A percentile compares a stretch with the other conserved stretches of the same genome.
These are phyloP conservation scores for Penicillium waksmanii DNA, from an alignment of 495 filamentous ascomycete genomes.

Conservation along the genomic window DNA sequence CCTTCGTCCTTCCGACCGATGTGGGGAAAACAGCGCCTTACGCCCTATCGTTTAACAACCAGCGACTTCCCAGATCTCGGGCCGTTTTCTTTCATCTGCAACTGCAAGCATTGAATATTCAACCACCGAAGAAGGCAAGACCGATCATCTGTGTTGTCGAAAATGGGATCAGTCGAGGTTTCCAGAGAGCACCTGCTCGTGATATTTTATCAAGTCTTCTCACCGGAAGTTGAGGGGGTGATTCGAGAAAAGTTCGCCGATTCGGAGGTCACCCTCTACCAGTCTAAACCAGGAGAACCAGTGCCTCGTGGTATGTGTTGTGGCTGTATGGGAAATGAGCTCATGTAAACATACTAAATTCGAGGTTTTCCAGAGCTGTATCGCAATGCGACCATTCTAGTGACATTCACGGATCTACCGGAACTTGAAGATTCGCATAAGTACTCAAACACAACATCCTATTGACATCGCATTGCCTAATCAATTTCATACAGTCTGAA, in stretches of 20 bases:
- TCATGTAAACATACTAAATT: not conserved
- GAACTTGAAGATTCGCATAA: constrained; percentile 29
- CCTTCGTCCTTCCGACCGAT: not conserved
- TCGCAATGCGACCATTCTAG: constrained; percentile 64
- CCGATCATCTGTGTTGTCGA: not conserved
- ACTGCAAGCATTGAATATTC: not conserved
- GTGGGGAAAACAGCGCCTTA: constrained; percentile 1
- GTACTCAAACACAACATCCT: constrained; percentile 18
- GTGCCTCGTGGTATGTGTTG: constrained; percentile 23
- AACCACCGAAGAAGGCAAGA: not conserved
- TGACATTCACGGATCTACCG: constrained; percentile 61
- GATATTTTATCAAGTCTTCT: constrained; percentile 42
- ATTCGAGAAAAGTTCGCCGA: constrained; percentile 55
- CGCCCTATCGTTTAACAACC: constrained; percentile 1
- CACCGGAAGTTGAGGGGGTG: constrained; percentile 40
- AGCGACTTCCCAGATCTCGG: constrained; percentile 3
- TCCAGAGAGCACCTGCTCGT: constrained; percentile 44
- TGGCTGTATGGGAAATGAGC: not conserved
- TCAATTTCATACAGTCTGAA: constrained; percentile 54
- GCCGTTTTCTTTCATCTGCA: not conserved
- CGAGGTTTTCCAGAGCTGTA: constrained; percentile 44
- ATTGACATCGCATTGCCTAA: not conserved
- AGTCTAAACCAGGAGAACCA: constrained; percentile 11
- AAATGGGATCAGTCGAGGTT: constrained; percentile 43
- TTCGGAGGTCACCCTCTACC: constrained; percentile 47